Evolutionary conservation across 805 yeast genomes (phyloP).

Genomic region (Cyberlindnera mycetangii): DNA sequence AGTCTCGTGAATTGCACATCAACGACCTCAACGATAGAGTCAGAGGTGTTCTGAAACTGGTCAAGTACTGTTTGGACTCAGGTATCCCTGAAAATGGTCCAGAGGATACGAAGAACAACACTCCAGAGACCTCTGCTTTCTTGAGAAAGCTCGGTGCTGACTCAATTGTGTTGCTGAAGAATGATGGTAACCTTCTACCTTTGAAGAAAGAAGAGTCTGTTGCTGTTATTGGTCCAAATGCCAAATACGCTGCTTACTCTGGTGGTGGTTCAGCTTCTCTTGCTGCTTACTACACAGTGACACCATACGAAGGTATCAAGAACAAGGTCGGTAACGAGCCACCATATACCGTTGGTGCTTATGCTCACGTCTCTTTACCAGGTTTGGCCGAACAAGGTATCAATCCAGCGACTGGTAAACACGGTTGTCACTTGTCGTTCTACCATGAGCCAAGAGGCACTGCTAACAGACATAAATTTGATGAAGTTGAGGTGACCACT

Average conservation of each 20-base stretch:
- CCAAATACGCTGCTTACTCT: slow-evolving; percentile 44
- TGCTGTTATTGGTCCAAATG: slow-evolving; percentile 56
- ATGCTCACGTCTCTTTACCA: slow-evolving; percentile 32
- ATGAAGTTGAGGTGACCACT: slow-evolving; percentile 21
- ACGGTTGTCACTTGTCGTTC: slow-evolving; percentile 24
- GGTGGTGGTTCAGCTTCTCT: slow-evolving; percentile 64
- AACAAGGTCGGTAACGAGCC: slow-evolving; percentile 24
- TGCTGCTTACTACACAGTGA: slow-evolving; percentile 42
- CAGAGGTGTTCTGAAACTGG: slow-evolving; percentile 43
- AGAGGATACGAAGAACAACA: slow-evolving; percentile 37
- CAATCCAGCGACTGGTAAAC: slow-evolving; percentile 14
- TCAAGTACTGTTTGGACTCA: slow-evolving; percentile 41
- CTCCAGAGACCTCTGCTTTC: slow-evolving; percentile 38
- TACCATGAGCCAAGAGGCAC: slow-evolving; percentile 21
- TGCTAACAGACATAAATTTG: slow-evolving; percentile 29
- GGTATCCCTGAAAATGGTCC: slow-evolving; percentile 42
- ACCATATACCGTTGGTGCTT: slow-evolving; percentile 33
- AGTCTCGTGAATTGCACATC: slow-evolving; percentile 36
- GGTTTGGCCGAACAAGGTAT: slow-evolving; percentile 25
- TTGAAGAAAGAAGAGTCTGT: slow-evolving; percentile 43
- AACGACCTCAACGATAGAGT: slow-evolving; percentile 48
- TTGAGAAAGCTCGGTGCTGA: slow-evolving; percentile 46
- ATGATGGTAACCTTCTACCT: slow-evolving; percentile 46
- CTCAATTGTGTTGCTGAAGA: slow-evolving; percentile 53
- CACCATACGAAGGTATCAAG: slow-evolving; percentile 46